Evolutionary conservation across 2,329 filamentous ascomycete species (phyloP), one percentile per base, ranked within the genome.

Genomic region (Neospermospora avenae): DNA sequence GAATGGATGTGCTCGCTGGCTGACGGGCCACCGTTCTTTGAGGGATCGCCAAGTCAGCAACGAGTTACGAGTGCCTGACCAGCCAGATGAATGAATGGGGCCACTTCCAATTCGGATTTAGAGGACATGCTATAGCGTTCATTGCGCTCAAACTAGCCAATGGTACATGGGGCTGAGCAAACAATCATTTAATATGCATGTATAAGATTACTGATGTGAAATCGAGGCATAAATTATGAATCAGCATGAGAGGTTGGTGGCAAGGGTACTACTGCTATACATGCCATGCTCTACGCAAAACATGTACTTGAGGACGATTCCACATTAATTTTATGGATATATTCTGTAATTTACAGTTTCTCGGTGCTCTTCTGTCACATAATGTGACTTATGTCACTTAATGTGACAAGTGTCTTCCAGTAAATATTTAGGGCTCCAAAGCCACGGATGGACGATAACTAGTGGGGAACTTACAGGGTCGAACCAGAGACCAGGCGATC

Each of bases 21-120:
- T 13, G 57, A 55, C 37, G 58, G 35, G 24, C 24, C 39, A 24
- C 45, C 28, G 57, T 49, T 39, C 49, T 54, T 42, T 59, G 58
- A 45, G 46, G 53, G 24, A 31, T 28, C 18, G 34, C 55, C 44
- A 45, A 41, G 39, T 18, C 20, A 14, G 56, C 46, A 42, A 35
- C 4, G 11, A 24, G 45, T 7, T n/a, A n/a, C n/a, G n/a, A n/a
- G 18, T 24, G 54, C 14, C 52, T 18, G 52, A 18, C 52, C 52
- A 45, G 41, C 41, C 55, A 41, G 34, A 14, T 28, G 55, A 34
- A 42, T 8, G n/a, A 41, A n/a, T n/a, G 44, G 35, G 25, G 55
- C 44, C 20, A 57, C 18, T 46, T 48, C 45, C 4, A 48, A 16
- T 24, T 37, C 16, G 34, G 34, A 37, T 10, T 37, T n/a, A 39